Base-by-base conservation (phyloP, 2,329 filamentous ascomycete genomes). In the Verticillium tricorpus region DNA sequence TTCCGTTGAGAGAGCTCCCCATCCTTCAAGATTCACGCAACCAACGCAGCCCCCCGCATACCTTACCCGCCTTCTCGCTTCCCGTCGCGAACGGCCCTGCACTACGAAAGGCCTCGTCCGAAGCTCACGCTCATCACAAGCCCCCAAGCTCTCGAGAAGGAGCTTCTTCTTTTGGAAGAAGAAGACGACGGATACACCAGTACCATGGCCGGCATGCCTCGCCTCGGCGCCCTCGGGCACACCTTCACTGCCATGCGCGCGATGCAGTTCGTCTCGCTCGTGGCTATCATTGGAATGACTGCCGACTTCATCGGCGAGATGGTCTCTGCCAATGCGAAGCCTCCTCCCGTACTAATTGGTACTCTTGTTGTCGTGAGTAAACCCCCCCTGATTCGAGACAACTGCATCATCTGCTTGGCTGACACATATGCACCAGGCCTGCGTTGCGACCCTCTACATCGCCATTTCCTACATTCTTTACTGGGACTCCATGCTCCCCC, bases 231-330 rank as follows among this genome's bases (percentile, higher is more conserved):
- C 73, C 79, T 95, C 67, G 92, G 90, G 74, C 86, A 89, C 69
- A 90, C 89, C 68, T 96, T 96, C 78, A 87, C 91, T 62, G 79
- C 87, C 67, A 85, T 89, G 67, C 89, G 93, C 57, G 81, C 83
- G 62, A 81, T 93, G 67, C 88, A 96, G 73, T 82, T 86, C 63
- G 77, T 90, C 65, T 86, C 85, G 31, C 88, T 97, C 71, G 81
- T 95, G 62, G 81, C 88, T 62, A 87, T 95, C 67, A 89, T 96
- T 66, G 92, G 92, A 56, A 85, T 97, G 73, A 87, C 87, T 0
- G 86, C 89, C 70, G 92, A 93, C 75, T 96, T 97, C 76, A 88
- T 96, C 69, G 82, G 87, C 28, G 83, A 91, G 68, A 92, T 96
- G 72, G 85, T 92, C 55, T 78, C 81, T 54, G 84, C 81, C 25